A percentile compares a stretch with the other conserved stretches of the same genome.
Evolutionary conservation across 305 asterid species (phyloP).

Genomic region (Solanum aculeatissimum): DNA sequence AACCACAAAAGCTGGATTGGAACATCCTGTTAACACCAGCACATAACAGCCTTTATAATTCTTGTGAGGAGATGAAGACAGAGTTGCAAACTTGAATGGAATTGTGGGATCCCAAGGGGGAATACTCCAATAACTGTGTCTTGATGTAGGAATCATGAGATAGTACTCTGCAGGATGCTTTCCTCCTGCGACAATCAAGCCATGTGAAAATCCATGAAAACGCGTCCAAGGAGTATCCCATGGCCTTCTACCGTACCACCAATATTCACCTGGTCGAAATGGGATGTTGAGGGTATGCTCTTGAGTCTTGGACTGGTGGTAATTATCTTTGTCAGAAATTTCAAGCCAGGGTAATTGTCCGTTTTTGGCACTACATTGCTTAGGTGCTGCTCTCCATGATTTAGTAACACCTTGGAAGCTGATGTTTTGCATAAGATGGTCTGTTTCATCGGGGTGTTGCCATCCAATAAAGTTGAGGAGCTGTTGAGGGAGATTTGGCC

Average conservation of each 20-base stretch:
- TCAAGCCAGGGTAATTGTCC: not conserved
- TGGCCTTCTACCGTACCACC: not conserved
- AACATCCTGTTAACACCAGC: conserved; percentile 7
- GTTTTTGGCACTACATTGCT: not conserved
- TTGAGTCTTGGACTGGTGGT: not conserved
- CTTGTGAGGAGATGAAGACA: not conserved
- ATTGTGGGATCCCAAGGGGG: conserved; percentile 3
- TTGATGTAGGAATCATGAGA: not conserved
- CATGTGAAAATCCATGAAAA: conserved; percentile 12
- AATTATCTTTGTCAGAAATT: not conserved
- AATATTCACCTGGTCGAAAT: not conserved
- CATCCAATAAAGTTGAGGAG: conserved; percentile 6
- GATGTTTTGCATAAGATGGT: conserved; percentile 11
- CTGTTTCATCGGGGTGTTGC: not conserved
- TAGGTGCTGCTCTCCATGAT: conserved; percentile 20
- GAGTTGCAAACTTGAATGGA: conserved; percentile 14
- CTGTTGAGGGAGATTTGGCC: conserved; percentile 29
- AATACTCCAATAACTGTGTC: not conserved
- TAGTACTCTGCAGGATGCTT: not conserved
- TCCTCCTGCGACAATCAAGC: not conserved
- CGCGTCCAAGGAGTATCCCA: not conserved
- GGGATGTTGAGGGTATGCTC: conserved; percentile 1
- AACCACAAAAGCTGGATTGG: conserved; percentile 1
- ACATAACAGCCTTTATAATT: not conserved
- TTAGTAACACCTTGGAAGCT: conserved; percentile 14